Evolutionary conservation across 805 yeast genomes (phyloP).

Genomic region (Torulaspora maleeae): DNA sequence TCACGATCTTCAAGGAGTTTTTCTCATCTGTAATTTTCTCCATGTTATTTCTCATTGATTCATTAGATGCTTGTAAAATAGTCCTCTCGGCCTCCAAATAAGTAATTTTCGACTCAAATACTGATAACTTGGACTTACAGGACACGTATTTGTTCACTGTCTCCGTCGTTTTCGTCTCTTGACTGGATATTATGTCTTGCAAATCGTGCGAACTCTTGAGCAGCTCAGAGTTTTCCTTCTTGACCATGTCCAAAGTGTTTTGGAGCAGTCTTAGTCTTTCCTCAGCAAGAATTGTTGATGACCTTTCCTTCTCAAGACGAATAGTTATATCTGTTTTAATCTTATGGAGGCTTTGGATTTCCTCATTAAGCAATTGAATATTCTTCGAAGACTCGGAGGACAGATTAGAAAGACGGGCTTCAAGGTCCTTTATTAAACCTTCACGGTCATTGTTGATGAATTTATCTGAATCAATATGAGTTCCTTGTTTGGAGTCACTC

Average conservation of each 20-base stretch:
- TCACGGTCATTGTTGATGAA: constrained; percentile 6
- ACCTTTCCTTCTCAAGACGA: constrained; percentile 49
- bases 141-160: constrained; percentile 54
- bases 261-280: constrained; percentile 46
- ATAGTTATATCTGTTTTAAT: constrained; percentile 47
- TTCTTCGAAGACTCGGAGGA: constrained; percentile 40
- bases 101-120: constrained; percentile 42
- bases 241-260: constrained; percentile 39
- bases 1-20: constrained; percentile 49
- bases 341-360: constrained; percentile 38
- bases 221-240: constrained; percentile 45
- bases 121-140: constrained; percentile 44
- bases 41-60: constrained; percentile 50
- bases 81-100: constrained; percentile 53
- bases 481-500: background rate
- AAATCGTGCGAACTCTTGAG: constrained; percentile 38
- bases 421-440: constrained; percentile 24
- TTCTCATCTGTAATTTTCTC: constrained; percentile 54
- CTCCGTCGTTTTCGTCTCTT: constrained; percentile 46
- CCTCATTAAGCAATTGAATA: constrained; percentile 46
- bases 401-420: constrained; percentile 20
- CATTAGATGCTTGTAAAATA: constrained; percentile 46
- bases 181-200: constrained; percentile 42
- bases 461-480: background rate
- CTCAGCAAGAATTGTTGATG: constrained; percentile 49